Evolutionary conservation across 352 stramenopile genomes (phyloP), one percentile per base, ranked within the genome.

Genomic region (Pythium apleroticum): DNA sequence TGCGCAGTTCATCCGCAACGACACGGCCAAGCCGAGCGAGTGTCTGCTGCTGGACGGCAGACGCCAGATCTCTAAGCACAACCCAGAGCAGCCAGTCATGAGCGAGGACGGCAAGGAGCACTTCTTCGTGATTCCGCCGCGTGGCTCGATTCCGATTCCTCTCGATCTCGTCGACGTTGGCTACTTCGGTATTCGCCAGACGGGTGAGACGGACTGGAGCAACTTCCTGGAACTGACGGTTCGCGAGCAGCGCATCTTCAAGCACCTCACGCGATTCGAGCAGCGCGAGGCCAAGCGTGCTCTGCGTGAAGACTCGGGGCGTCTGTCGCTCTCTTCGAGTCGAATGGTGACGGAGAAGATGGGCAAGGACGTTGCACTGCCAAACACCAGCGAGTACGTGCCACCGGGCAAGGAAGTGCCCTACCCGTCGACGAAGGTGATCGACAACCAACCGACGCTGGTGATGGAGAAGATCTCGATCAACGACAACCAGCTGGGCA

Each of bases 131-230:
- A 33, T 96, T 1, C 64, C 78, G 17, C 74, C 81, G n/a, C 50
- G 86, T 9, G 75, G 65, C 5, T 77, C 69, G 12, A 71, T 94
- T 43, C 80, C 72, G 25, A 90, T 96, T 65, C 86, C 88, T 20
- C 72, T 96, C 33, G 69, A 91, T 63, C 71, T 96, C 33, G 75
- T 93, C 43, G 84, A 88, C 43, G 60, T 63, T 6, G 88, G 88
- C 0, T 78, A 66, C 43, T 96, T 94, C 52, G 81, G 82, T 30
- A 95, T 96, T 74, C 84, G 88, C 2, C 88, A 96, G 66, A 80
- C 84, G 35, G 88, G 88, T 24, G 88, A 96, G 71, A 87, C 75
- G 6, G 84, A 93, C 19, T 96, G 88, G 88, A 96, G 88, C 57
- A 94, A 94, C 55, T 80, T 64, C 10, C 50, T 96, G 22, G 66